Base-by-base conservation (phyloP, 108 stramenopile species). In the Cyclotella atomus region DNA sequence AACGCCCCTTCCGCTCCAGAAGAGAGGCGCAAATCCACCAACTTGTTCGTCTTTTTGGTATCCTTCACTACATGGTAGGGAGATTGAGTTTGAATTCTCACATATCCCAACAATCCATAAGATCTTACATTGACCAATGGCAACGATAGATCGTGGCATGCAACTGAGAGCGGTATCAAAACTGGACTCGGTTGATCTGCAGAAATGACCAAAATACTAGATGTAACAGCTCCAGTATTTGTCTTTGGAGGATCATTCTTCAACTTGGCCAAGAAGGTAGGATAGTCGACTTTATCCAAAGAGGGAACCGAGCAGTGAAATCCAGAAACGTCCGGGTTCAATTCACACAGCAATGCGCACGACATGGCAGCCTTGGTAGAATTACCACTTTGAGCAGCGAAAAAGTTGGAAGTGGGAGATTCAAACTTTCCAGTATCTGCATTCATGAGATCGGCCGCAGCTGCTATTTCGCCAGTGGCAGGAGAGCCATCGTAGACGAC, bases 81-180 rank as follows among this genome's bases (percentile, higher is more conserved):
- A 12, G 52, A 16, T 9, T 79, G 76, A 6, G 75, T 60, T 61
- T 93, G 92, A 17, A 97, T 36, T 0, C 97, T 90, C 7, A 97
- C 85, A 15, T 68, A 62, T 8, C 99, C 98, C 7, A 99, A 59
- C 24, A 99, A 46, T 21, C 99, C 99, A 63, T 95, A 97, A 35
- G 91, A 86, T 8, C 91, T 77, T 2, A 90, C 88, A 32, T 86
- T 68, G 23, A 99, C 20, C 23, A 98, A 79, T 0, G 98, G 96
- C 7, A 90, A 34, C 2, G 69, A 54, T 0, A 32, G 55, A 9
- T 38, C 41, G 49, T 82, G 83, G 60, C 93, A 95, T 1, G 82
- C 68, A 14, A 60, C 47, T 1, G 89, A 87, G 54, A 99, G 67
- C 25, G 68, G 50, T 19, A 88, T 73, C 19, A 92, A 59, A 16